A percentile compares a stretch with the other conserved stretches of the same genome.
phyloP scores from a whole-genome alignment of 768 basidiomycete genomes.

The Rhizopogon vulgaris region DNA sequence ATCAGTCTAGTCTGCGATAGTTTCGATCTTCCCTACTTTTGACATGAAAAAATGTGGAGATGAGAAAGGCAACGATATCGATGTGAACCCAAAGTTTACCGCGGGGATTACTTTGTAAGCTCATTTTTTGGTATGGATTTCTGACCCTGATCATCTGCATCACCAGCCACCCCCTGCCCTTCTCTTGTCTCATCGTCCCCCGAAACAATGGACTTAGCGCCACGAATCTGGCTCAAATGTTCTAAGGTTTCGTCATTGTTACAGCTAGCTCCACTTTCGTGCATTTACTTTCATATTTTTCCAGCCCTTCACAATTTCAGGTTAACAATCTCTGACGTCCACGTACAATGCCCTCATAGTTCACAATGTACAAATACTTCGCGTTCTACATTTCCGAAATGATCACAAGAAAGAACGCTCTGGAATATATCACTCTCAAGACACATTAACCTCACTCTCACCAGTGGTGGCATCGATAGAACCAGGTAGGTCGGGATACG shows the following conservation, averaged over 20 bases:
- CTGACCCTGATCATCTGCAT: neutral
- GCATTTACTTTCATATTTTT: neutral
- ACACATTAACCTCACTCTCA: neutral
- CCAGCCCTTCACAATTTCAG: neutral
- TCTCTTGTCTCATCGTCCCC: conserved; percentile 17
- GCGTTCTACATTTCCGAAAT: neutral
- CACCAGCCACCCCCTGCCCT: conserved; percentile 17
- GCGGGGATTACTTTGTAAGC: no score
- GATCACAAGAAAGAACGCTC: neutral
- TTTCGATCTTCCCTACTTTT: conserved; percentile 28
- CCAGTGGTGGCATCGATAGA: neutral
- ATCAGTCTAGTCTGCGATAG: conserved; percentile 31
- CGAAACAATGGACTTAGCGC: conserved; percentile 12
- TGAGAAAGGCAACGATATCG: conserved; percentile 16
- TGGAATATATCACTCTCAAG: neutral
- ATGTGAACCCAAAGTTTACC: no score
- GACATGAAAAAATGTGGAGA: conserved; percentile 25
- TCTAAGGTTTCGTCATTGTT: conserved; percentile 5
- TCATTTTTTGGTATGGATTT: neutral
- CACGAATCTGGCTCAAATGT: no score
- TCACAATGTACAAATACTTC: neutral
- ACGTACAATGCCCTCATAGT: neutral
- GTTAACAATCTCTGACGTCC: neutral
- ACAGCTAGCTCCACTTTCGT: neutral
- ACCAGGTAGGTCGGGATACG: neutral